phyloP scores from a whole-genome alignment of 2,329 filamentous ascomycete genomes.

The Trichoderma sp. region DNA sequence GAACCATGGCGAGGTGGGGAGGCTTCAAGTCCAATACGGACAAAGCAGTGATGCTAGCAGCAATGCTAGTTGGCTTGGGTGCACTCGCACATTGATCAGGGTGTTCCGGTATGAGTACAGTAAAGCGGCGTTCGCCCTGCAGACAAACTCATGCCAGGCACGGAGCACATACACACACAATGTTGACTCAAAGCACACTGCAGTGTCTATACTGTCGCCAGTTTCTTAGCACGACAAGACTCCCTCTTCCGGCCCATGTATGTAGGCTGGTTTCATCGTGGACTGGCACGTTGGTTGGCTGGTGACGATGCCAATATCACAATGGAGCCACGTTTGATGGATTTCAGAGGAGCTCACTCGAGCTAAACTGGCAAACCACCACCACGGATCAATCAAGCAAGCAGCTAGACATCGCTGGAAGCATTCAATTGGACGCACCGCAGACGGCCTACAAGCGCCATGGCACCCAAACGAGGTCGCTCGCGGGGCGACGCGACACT shows the following conservation, averaged over 20 bases:
- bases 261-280: background rate
- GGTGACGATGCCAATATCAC: background rate
- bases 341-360: conserved; percentile 12
- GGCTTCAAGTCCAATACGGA: conserved; percentile 12
- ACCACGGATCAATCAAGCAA: background rate
- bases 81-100: conserved; percentile 6
- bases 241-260: background rate
- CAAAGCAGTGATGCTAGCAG: background rate
- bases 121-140: conserved; percentile 5
- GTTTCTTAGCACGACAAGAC: background rate
- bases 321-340: background rate
- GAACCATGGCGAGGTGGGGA: conserved; percentile 22
- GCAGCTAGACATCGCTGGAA: background rate
- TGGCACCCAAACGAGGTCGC: background rate
- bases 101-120: background rate
- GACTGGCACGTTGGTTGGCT: background rate
- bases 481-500: conserved; percentile 8
- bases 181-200: background rate
- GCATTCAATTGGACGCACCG: conserved; percentile 15
- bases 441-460: conserved; percentile 5
- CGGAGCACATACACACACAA: background rate
- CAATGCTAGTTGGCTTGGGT: conserved; percentile 1
- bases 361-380: background rate
- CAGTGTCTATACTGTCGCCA: background rate
- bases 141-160: background rate